Conservation (phyloP, 805 yeast genomes). For the Barnettozyma vustinii region DNA sequence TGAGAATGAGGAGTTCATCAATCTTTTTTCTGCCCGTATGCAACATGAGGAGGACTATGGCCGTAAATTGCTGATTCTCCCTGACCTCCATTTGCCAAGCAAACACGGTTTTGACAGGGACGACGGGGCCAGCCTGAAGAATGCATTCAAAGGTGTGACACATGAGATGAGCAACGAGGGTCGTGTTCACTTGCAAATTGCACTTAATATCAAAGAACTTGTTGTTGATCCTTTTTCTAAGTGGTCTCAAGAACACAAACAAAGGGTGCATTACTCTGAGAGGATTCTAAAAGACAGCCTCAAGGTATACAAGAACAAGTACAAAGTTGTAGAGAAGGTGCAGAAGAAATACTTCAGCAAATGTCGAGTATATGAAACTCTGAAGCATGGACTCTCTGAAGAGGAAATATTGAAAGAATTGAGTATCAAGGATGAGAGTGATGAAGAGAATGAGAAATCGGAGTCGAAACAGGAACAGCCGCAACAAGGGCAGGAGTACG, state of each 20-base stretch:
- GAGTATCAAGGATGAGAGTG: slow-evolving; percentile 11
- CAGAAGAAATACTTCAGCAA: slow-evolving; percentile 72
- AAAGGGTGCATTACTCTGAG: slow-evolving; percentile 59
- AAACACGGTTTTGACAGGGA: slow-evolving; percentile 42
- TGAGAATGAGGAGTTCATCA: slow-evolving; percentile 66
- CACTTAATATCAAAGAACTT: slow-evolving; percentile 50
- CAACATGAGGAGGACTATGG: slow-evolving; percentile 70
- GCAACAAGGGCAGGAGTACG: slow-evolving; percentile 24
- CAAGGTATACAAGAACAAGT: slow-evolving; percentile 44
- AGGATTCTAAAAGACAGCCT: slow-evolving; percentile 45
- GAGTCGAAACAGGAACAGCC: background rate
- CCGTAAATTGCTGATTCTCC: slow-evolving; percentile 39
- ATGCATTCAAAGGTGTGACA: slow-evolving; percentile 54
- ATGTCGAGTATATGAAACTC: slow-evolving; percentile 68
- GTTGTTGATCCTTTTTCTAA: slow-evolving; percentile 66
- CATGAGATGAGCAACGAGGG: slow-evolving; percentile 56
- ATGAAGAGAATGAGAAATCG: background rate
- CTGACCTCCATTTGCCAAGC: slow-evolving; percentile 31
- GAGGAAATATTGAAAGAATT: slow-evolving; percentile 33
- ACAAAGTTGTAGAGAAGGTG: slow-evolving; percentile 43
- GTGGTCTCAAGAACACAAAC: slow-evolving; percentile 72
- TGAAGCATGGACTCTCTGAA: slow-evolving; percentile 41
- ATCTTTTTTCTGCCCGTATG: slow-evolving; percentile 61
- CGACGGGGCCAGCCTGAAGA: slow-evolving; percentile 61
- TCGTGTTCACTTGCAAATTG: slow-evolving; percentile 50